phyloP scores from a whole-genome alignment of 2,329 filamentous ascomycete genomes.

The Orbilia ellipsospora region DNA sequence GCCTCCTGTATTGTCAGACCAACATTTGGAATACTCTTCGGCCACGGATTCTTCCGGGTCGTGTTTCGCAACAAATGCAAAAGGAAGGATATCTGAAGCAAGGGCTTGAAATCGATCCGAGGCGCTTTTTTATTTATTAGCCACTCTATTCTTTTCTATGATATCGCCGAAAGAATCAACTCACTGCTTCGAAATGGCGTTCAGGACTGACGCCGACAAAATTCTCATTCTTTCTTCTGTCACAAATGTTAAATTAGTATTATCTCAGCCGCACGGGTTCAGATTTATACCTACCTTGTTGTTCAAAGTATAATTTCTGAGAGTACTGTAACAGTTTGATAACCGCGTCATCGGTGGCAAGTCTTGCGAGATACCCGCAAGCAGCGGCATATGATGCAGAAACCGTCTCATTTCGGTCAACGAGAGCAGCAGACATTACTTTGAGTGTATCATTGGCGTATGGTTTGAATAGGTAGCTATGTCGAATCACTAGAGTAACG shows the following conservation, averaged over 20 bases:
- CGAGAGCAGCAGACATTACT: constrained; percentile 79
- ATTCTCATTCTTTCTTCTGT: constrained; percentile 57
- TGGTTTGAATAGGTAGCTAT: constrained; percentile 77
- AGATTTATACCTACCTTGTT: constrained; percentile 77
- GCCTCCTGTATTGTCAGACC: constrained; percentile 90
- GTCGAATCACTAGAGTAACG: constrained; percentile 83
- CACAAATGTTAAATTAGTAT: constrained; percentile 23
- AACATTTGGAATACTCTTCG: constrained; percentile 84
- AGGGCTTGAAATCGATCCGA: constrained; percentile 87
- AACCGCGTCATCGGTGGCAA: constrained; percentile 67
- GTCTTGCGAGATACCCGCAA: constrained; percentile 82
- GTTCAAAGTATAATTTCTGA: constrained; percentile 79
- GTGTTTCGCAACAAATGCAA: constrained; percentile 87
- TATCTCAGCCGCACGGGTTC: constrained; percentile 68
- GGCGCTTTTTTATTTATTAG: constrained; percentile 64
- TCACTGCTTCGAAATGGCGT: constrained; percentile 77
- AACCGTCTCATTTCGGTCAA: constrained; percentile 94
- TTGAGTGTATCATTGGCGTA: constrained; percentile 81
- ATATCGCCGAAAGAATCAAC: constrained; percentile 26
- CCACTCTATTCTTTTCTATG: not conserved
- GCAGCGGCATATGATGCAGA: constrained; percentile 87
- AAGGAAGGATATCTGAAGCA: constrained; percentile 80
- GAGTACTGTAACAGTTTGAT: constrained; percentile 68
- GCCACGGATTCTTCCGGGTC: constrained; percentile 83
- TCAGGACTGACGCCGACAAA: constrained; percentile 76